Evolutionary conservation across 1,284 basidiomycete species (phyloP), one percentile per base, ranked within the genome.

Genomic region (Papiliotrema flavescens): DNA sequence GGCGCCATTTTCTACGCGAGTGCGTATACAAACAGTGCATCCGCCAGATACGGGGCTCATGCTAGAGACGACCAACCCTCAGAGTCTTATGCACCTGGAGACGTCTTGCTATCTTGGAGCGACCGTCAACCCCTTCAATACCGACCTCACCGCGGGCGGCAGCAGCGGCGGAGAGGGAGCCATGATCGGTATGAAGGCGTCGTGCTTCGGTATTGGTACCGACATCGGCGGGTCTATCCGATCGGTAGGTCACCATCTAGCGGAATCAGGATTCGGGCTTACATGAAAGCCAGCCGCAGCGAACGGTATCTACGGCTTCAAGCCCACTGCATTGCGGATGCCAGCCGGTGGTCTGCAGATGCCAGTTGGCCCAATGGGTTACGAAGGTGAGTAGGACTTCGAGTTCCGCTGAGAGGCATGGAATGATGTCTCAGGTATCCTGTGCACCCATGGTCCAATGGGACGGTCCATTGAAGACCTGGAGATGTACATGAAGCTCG

Each of bases 141-240:
- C 80, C 3, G 69, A 64, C 20, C 69, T 83, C 35, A 82, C 82
- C 4, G 67, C 73, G 2, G 84, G 84, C 13, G 84, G 84, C 5
- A 82, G 81, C 0, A 81, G 80, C 2, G 84, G 84, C 9, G 84
- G 84, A 3, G 82, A 84, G 60, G 78, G 78, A 14, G 81, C 82
- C 0, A 5, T 44, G n/a, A 47, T 47, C 26, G 45, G 26, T 5
- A 35, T 28, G 45, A 19, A 35, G 14, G 45, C 23, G 15, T n/a
- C 17, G 6, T 32, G 23, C 23, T 24, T 44, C 19, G 23, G 42
- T 44, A 44, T 56, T 24, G 49, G 54, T 11, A 47, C 49, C 8
- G 54, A 56, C 47, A 45, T 56, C 26, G 54, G 54, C 37, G 54
- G 54, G 3, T 45, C 40, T 20, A 37, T 53, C 3, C 26, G 51